A percentile compares a stretch with the other conserved stretches of the same genome.
These are phyloP conservation scores for Aristolochia contorta DNA, from an alignment of 164 flowering plant species.

Conservation along the genomic window DNA sequence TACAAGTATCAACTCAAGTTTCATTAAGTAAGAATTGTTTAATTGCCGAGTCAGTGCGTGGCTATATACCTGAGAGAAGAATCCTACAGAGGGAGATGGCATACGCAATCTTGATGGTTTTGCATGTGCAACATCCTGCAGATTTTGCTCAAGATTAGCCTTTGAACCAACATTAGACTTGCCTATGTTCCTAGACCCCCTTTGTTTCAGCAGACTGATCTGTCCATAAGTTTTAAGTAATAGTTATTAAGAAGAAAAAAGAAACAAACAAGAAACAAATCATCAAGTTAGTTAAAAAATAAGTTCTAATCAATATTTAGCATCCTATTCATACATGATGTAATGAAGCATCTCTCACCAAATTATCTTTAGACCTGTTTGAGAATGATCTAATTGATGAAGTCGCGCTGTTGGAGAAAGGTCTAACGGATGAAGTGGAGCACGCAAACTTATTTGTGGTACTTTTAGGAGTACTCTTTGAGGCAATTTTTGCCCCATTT, in stretches of 20 bases:
- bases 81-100: conserved; percentile 89
- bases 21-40: too few species aligned
- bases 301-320: too few species aligned
- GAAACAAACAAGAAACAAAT: too few species aligned
- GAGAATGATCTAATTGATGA: conserved; percentile 17
- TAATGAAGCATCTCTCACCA: too few species aligned
- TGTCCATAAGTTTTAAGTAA: conserved; percentile 20
- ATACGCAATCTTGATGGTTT: conserved; percentile 79
- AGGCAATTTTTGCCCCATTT: conserved; percentile 19
- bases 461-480: conserved; percentile 17
- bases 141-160: conserved; percentile 10
- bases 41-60: not conserved
- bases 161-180: conserved; percentile 14
- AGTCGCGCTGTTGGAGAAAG: conserved; percentile 5
- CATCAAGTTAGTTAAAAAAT: too few species aligned
- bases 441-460: conserved; percentile 11
- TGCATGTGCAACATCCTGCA: conserved; percentile 19
- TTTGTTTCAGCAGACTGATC: conserved; percentile 10
- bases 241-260: too few species aligned
- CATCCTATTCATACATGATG: too few species aligned
- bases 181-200: conserved; percentile 8
- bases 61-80: conserved; percentile 56
- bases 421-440: conserved; percentile 16
- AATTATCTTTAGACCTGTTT: too few species aligned
- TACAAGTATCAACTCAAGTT: too few species aligned